A percentile compares a stretch with the other conserved stretches of the same genome.
Conservation (phyloP, 1,284 basidiomycete genomes). For the Heliocybe sulcata region DNA sequence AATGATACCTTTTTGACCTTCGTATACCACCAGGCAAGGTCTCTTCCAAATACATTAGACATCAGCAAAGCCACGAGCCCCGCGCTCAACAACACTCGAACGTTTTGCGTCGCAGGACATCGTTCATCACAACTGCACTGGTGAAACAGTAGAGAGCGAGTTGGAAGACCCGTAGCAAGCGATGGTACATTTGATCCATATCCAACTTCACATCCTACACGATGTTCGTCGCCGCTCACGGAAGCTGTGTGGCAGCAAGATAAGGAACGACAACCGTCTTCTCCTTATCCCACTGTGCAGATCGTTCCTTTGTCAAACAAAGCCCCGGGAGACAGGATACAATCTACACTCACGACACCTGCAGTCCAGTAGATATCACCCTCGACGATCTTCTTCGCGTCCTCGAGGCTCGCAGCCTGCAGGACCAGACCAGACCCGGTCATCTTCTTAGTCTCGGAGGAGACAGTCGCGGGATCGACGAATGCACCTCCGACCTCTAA, state of each 20-base stretch:
- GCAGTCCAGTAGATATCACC: slow-evolving; percentile 46
- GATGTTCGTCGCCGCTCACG: slow-evolving; percentile 7
- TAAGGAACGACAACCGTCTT: slow-evolving; percentile 35
- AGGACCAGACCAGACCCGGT: slow-evolving; percentile 44
- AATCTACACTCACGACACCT: slow-evolving; percentile 38
- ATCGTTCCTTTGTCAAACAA: slow-evolving; percentile 6
- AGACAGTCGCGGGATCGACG: slow-evolving; percentile 32
- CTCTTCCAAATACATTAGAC: too few species aligned
- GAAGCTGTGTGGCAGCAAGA: slow-evolving; percentile 26
- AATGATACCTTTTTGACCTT: too few species aligned
- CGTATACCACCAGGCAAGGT: too few species aligned
- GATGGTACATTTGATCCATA: background rate
- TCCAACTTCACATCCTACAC: background rate
- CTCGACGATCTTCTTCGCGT: slow-evolving; percentile 40
- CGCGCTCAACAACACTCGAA: too few species aligned
- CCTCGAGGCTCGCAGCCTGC: slow-evolving; percentile 38
- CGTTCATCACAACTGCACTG: too few species aligned
- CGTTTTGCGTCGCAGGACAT: too few species aligned
- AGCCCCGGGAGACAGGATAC: background rate
- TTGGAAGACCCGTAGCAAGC: background rate
- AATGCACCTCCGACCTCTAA: slow-evolving; percentile 41
- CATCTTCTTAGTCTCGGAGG: slow-evolving; percentile 29
- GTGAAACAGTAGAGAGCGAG: too few species aligned
- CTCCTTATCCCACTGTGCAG: slow-evolving; percentile 29
- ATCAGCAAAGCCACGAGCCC: too few species aligned